phyloP scores from a whole-genome alignment of 176 grass and related monocot species.

The Raddia guianensis region DNA sequence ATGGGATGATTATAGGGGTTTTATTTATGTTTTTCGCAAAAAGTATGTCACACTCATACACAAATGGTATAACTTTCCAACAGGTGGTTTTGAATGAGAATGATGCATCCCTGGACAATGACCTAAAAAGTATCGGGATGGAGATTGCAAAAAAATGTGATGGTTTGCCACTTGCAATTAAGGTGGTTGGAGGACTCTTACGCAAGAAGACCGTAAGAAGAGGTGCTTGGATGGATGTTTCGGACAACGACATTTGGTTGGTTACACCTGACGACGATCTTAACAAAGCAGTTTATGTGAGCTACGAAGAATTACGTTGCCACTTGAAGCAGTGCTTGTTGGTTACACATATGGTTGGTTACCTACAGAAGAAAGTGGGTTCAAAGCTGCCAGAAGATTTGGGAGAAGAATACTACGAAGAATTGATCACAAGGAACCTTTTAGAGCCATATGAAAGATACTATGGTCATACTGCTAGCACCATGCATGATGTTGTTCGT shows the following conservation, averaged over 20 bases:
- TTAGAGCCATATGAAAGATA: not conserved
- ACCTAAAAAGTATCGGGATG: not conserved
- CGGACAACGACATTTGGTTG: not conserved
- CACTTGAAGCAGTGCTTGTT: constrained; percentile 45
- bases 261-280: not conserved
- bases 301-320: constrained; percentile 38
- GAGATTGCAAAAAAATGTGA: not conserved
- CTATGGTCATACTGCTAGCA: not conserved
- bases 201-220: not conserved
- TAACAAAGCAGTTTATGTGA: constrained; percentile 29
- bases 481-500: constrained; percentile 40
- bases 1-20: too few relatives aligned
- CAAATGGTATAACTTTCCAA: not conserved
- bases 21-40: too few relatives aligned
- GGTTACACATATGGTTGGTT: too few relatives aligned
- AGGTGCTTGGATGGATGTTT: constrained; percentile 16
- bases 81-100: not conserved
- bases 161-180: constrained; percentile 2
- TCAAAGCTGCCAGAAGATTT: not conserved
- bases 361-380: not conserved
- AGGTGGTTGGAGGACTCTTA: constrained; percentile 23
- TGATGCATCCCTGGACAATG: not conserved
- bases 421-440: constrained; percentile 36
- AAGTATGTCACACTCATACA: too few relatives aligned
- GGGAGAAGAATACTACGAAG: not conserved